phyloP scores from a whole-genome alignment of 768 basidiomycete species.

The Macrolepiota fuliginosa region DNA sequence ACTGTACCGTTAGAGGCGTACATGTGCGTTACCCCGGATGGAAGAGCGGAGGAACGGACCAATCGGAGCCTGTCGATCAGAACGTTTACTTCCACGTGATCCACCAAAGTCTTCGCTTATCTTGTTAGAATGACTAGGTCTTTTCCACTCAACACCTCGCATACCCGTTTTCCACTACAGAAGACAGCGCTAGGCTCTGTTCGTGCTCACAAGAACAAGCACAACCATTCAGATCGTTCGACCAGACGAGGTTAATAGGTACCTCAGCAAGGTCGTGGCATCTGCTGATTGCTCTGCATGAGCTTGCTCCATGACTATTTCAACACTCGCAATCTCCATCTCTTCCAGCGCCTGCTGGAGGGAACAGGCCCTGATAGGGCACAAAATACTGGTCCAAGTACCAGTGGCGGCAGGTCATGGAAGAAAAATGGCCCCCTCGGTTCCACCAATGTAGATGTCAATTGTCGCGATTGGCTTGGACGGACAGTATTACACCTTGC shows the following conservation, averaged over 20 bases:
- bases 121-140: not conserved
- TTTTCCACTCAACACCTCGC: not conserved
- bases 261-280: not conserved
- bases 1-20: too few relatives aligned
- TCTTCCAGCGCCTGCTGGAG: conserved; percentile 75
- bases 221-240: not conserved
- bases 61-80: not conserved
- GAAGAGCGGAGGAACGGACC: not conserved
- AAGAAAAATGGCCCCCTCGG: conserved; percentile 41
- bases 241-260: not conserved
- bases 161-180: not conserved
- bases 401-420: conserved; percentile 59
- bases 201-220: not conserved
- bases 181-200: not conserved
- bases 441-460: conserved; percentile 52
- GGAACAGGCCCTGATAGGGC: conserved; percentile 35
- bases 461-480: conserved; percentile 69
- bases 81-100: not conserved
- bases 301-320: conserved; percentile 81
- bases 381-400: conserved; percentile 31
- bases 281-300: conserved; percentile 48
- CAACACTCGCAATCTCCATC: conserved; percentile 66
- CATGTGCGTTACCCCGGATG: not conserved
- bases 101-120: not conserved
- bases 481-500: conserved; percentile 82